Base-by-base conservation (phyloP, 371 early-diverging fungal species). In the Aphelidium insulamus region DNA sequence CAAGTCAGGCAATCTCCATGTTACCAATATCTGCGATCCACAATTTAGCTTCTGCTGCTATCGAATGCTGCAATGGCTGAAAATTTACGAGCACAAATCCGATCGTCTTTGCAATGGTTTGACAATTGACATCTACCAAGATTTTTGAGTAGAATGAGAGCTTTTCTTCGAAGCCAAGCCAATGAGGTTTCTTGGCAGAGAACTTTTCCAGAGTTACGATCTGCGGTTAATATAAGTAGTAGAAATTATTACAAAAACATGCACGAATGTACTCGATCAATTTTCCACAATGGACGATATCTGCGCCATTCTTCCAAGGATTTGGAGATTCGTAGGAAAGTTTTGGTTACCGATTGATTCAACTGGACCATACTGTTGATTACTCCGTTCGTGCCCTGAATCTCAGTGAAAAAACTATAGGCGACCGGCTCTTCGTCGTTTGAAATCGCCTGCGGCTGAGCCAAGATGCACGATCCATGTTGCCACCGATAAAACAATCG, bases 201-300 rank as follows among this genome's bases (percentile, higher is more conserved):
- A 66, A 66, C 40, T 66, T 66, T 41, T 66, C 67, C 22, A 66
- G 40, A 3, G 62, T 66, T 9, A 58, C 50, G 14, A 49, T 55
- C 46, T 66, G n/a, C n/a, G n/a, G n/a, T n/a, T n/a, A n/a, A n/a
- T n/a, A n/a, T n/a, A n/a, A n/a, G n/a, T n/a, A n/a, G n/a, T n/a
- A n/a, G n/a, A n/a, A n/a, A n/a, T n/a, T n/a, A n/a, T n/a, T n/a
- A n/a, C n/a, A n/a, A n/a, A n/a, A n/a, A n/a, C n/a, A n/a, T n/a
- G n/a, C n/a, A n/a, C n/a, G n/a, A n/a, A n/a, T n/a, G n/a, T n/a
- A n/a, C n/a, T n/a, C n/a, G 64, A 43, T 66, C 67, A 2, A 66
- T 62, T 37, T 62, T 64, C 67, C 67, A 66, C n/a, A 66, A 37
- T 5, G 67, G 67, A 8, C 58, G 39, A 28, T 64, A 66, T 43